phyloP scores from a whole-genome alignment of 441 rosid species.

The Bocquillonia castaneifolia region DNA sequence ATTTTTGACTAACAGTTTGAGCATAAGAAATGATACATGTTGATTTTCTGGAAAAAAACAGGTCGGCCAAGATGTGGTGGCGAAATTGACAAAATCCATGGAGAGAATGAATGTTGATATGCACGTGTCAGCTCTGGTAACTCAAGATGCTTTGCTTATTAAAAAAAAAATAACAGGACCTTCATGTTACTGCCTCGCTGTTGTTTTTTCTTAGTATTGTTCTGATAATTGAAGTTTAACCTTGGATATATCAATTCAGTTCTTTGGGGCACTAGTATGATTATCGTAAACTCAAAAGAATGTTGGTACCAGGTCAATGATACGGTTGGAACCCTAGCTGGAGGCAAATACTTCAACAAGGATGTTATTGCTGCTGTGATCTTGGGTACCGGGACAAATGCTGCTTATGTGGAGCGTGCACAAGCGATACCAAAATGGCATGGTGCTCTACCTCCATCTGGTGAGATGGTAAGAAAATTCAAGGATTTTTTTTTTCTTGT shows the following conservation, averaged over 20 bases:
- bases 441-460: constrained; percentile 73
- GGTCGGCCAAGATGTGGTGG: constrained; percentile 95
- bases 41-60: constrained; percentile 24
- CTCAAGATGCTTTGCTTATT: constrained; percentile 15
- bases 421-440: constrained; percentile 94
- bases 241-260: background rate
- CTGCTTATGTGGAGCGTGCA: constrained; percentile 83
- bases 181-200: background rate
- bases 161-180: background rate
- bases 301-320: constrained; percentile 72
- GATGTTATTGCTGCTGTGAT: constrained; percentile 84
- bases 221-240: background rate
- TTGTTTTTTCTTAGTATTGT: background rate
- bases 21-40: background rate
- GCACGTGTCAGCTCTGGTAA: constrained; percentile 87
- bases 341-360: constrained; percentile 69
- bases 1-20: background rate
- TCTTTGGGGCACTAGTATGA: background rate
- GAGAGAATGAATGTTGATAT: constrained; percentile 69
- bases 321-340: constrained; percentile 88
- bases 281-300: background rate
- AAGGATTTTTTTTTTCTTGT: background rate
- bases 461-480: constrained; percentile 62
- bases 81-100: constrained; percentile 69
- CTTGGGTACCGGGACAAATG: constrained; percentile 91